phyloP scores from a whole-genome alignment of 2,329 filamentous ascomycete species.

The Aureobasidium sp. region DNA sequence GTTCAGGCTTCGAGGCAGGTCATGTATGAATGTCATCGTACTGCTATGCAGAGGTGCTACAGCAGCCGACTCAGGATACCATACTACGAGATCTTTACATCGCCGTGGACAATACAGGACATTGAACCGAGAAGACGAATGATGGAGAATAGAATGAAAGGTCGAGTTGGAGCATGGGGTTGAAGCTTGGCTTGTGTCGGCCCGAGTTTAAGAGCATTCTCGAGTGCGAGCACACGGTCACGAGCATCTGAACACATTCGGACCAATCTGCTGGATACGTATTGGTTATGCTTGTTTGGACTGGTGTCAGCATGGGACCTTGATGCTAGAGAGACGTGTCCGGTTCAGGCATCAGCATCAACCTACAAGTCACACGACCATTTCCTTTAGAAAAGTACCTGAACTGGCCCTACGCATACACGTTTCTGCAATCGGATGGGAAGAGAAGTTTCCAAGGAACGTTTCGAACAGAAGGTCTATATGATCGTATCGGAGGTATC shows the following conservation, averaged over 20 bases:
- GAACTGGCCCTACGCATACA: not conserved
- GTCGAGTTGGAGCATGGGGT: not conserved
- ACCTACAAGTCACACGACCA: not conserved
- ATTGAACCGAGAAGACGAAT: not conserved
- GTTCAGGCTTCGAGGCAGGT: not conserved
- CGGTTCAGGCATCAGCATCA: not conserved
- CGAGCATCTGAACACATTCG: not conserved
- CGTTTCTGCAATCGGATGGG: too few species aligned
- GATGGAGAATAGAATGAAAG: not conserved
- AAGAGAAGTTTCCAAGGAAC: not conserved
- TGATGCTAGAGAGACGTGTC: not conserved
- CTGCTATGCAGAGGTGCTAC: not conserved
- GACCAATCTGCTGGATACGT: not conserved
- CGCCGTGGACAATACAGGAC: not conserved
- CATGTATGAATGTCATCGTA: not conserved
- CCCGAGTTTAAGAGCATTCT: not conserved
- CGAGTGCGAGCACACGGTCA: not conserved
- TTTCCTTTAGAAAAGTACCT: not conserved
- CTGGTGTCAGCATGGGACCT: not conserved
- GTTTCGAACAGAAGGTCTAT: slow-evolving; percentile 1
- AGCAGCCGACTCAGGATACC: not conserved
- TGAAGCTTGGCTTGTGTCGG: not conserved
- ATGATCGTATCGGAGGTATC: slow-evolving; percentile 11
- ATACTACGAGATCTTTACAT: not conserved
- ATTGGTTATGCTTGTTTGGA: not conserved